A percentile compares a stretch with the other conserved stretches of the same genome.
These are phyloP conservation scores for Podospora didyma DNA, from an alignment of 495 filamentous ascomycete species.

Conservation along the genomic window DNA sequence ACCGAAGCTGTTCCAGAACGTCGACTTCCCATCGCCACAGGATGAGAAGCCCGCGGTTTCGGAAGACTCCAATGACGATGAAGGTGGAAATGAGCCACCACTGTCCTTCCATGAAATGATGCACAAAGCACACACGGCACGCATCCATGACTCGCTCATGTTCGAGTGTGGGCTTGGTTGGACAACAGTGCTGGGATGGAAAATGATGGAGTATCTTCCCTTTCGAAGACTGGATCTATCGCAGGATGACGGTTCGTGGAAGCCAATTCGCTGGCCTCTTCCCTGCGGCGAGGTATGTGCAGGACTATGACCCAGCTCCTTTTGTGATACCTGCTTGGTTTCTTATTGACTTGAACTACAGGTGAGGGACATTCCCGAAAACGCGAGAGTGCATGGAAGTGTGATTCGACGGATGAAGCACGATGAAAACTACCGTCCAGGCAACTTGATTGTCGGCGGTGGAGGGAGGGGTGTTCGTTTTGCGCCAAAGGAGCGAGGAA, in stretches of 20 bases:
- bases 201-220: slow-evolving; percentile 76
- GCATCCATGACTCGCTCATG: slow-evolving; percentile 70
- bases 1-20: slow-evolving; percentile 17
- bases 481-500: slow-evolving; percentile 60
- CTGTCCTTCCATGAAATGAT: slow-evolving; percentile 55
- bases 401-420: slow-evolving; percentile 70
- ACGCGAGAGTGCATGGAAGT: slow-evolving; percentile 66
- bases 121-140: slow-evolving; percentile 54
- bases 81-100: not conserved
- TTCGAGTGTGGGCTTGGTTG: slow-evolving; percentile 60
- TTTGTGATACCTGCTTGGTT: too few species aligned
- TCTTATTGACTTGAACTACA: too few species aligned
- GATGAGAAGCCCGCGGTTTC: slow-evolving; percentile 8
- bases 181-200: slow-evolving; percentile 66
- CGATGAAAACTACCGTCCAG: slow-evolving; percentile 65
- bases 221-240: slow-evolving; percentile 81
- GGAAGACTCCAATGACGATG: slow-evolving; percentile 1
- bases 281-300: slow-evolving; percentile 75
- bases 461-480: slow-evolving; percentile 62
- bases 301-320: too few species aligned
- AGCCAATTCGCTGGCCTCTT: slow-evolving; percentile 75
- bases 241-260: slow-evolving; percentile 66
- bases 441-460: slow-evolving; percentile 77
- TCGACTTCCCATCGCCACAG: not conserved
- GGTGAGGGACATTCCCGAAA: slow-evolving; percentile 74